Evolutionary conservation across 2,329 filamentous ascomycete genomes (phyloP), one percentile per base, ranked within the genome.

Genomic region (Diaporthe citrichinensis): DNA sequence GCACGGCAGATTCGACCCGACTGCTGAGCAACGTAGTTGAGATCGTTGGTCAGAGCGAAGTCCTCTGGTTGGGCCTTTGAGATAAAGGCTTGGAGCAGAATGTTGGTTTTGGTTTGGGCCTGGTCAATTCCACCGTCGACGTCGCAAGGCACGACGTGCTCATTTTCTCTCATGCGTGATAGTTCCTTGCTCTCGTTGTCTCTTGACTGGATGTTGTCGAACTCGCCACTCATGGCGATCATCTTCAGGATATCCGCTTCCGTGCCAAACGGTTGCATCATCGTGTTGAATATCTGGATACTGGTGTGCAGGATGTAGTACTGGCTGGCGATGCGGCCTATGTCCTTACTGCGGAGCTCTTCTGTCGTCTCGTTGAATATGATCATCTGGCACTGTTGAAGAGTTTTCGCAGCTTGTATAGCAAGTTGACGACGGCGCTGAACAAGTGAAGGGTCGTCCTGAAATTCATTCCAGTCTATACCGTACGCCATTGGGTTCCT

Each of bases 321-420:
- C 83, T 99, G 96, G 83, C 96, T 98, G 23, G 97, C 97, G 82
- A 99, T 99, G 23, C 97, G 93, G 4, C 97, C 97, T 69, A 98
- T 94, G 80, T 99, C 96, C 83, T 99, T 99, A 76, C 95, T 94
- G 76, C 95, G 92, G 12, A 99, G 90, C 80, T 98, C 96, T 79
- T 98, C 96, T 0, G 96, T 99, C 25, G 89, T 91, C 81, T 98
- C 97, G 79, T 99, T 98, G 87, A 96, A 99, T 74, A 99, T 97
- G 80, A 99, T 97, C 97, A 99, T 99, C 84, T 99, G 97, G 79
- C 95, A 98, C 81, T 96, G 90, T 81, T 98, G 96, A 58, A 99
- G 86, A 7, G 95, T 94, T 58, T 93, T 90, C 0, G 97, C 97
- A 34, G 97, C 97, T 80, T 98, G 93, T 59, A 98, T 95, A 72